phyloP scores from a whole-genome alignment of 768 basidiomycete genomes.

The Lentinula sp. region DNA sequence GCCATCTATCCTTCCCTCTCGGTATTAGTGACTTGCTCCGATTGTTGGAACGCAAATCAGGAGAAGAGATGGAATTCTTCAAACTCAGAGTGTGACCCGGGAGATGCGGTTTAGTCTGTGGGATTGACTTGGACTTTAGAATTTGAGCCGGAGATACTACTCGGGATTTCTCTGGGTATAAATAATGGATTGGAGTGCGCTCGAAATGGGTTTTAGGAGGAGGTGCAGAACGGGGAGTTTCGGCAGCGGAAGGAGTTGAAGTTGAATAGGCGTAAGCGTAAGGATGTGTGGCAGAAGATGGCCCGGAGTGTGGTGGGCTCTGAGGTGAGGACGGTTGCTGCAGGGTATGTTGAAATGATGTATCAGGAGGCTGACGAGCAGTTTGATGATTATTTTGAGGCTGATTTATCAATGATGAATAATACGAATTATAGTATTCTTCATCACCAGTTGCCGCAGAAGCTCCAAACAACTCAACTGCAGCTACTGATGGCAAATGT shows the following conservation, averaged over 20 bases:
- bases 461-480: conserved; percentile 4
- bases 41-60: conserved; percentile 41
- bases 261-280: conserved; percentile 40
- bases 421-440: conserved; percentile 49
- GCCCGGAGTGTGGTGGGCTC: conserved; percentile 13
- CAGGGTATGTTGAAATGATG: conserved; percentile 7
- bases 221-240: conserved; percentile 2
- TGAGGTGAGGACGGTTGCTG: conserved; percentile 13
- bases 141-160: background rate
- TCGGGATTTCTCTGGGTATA: background rate
- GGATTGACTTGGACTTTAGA: background rate
- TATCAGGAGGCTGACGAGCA: conserved; percentile 11
- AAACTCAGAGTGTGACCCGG: conserved; percentile 19
- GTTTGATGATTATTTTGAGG: conserved; percentile 2
- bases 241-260: conserved; percentile 1
- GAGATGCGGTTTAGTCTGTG: background rate
- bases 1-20: conserved; percentile 56
- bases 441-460: conserved; percentile 25
- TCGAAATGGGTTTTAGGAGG: conserved; percentile 4
- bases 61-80: conserved; percentile 59
- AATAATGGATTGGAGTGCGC: background rate
- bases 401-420: conserved; percentile 25
- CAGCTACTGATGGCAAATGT: background rate
- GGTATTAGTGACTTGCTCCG: conserved; percentile 18
- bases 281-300: conserved; percentile 35